Evolutionary conservation across 495 filamentous ascomycete genomes (phyloP).

Genomic region (Neurospora sp.): DNA sequence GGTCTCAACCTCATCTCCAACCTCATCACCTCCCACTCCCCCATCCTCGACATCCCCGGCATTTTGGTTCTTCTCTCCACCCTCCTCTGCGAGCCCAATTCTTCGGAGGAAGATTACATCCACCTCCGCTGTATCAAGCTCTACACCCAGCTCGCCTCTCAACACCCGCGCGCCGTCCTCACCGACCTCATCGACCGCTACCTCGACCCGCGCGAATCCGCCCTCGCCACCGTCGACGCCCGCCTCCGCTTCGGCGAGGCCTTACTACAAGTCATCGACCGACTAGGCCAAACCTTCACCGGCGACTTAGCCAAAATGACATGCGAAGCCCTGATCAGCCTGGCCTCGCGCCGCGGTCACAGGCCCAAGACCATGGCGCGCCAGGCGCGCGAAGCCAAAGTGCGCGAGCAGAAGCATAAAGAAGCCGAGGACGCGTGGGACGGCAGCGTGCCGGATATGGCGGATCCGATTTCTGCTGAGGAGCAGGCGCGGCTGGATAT

Average conservation of each 20-base stretch:
- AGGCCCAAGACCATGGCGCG: conserved; percentile 43
- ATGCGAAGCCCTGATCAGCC: conserved; percentile 50
- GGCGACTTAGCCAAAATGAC: conserved; percentile 48
- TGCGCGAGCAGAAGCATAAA: conserved; percentile 35
- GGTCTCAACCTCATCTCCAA: conserved; percentile 61
- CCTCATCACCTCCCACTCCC: conserved; percentile 50
- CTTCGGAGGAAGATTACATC: conserved; percentile 64
- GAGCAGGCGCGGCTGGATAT: conserved; percentile 42
- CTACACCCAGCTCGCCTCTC: conserved; percentile 24
- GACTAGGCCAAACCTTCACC: conserved; percentile 49
- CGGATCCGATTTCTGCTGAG: conserved; percentile 35
- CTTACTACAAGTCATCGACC: conserved; percentile 56
- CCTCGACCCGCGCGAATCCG: conserved; percentile 49
- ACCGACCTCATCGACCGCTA: conserved; percentile 62
- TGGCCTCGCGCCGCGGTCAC: conserved; percentile 54
- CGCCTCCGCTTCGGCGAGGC: conserved; percentile 67
- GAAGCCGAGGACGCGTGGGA: conserved; percentile 45
- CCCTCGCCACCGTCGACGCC: conserved; percentile 43
- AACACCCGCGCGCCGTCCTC: conserved; percentile 50
- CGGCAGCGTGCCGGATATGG: conserved; percentile 37
- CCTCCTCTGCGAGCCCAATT: conserved; percentile 33
- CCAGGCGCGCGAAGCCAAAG: conserved; percentile 38
- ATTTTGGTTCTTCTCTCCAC: conserved; percentile 57
- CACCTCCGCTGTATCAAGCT: conserved; percentile 62
- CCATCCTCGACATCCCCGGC: conserved; percentile 60